phyloP scores from a whole-genome alignment of 1,139 yeast species.

The Lodderomyces beijingensis region DNA sequence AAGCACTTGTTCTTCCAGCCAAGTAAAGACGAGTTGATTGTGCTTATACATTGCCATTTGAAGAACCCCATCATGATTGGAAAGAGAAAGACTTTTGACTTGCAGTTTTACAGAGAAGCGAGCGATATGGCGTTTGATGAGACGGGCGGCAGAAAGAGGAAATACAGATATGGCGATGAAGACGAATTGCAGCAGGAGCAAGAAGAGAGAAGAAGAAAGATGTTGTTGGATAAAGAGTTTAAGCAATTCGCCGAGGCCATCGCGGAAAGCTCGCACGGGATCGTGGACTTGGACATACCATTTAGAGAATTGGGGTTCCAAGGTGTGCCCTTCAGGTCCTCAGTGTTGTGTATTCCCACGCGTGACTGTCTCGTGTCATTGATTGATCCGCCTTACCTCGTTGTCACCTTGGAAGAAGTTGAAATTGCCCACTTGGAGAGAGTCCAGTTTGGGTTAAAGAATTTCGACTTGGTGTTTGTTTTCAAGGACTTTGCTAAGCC shows the following conservation, averaged over 20 bases:
- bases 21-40: slow-evolving; percentile 90
- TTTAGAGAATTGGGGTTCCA: slow-evolving; percentile 94
- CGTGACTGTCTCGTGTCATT: slow-evolving; percentile 94
- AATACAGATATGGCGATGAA: slow-evolving; percentile 94
- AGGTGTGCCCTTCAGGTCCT: slow-evolving; percentile 95
- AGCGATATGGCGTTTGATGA: slow-evolving; percentile 96
- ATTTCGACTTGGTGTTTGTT: slow-evolving; percentile 92
- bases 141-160: slow-evolving; percentile 89
- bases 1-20: slow-evolving; percentile 95
- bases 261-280: slow-evolving; percentile 78
- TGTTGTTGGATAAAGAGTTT: slow-evolving; percentile 88
- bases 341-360: slow-evolving; percentile 94
- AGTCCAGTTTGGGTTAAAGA: slow-evolving; percentile 94
- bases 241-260: slow-evolving; percentile 84
- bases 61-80: slow-evolving; percentile 94
- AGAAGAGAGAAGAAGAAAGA: slow-evolving; percentile 92
- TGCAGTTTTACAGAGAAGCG: slow-evolving; percentile 95
- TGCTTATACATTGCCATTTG: slow-evolving; percentile 86
- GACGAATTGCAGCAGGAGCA: slow-evolving; percentile 98
- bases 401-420: slow-evolving; percentile 84
- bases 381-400: slow-evolving; percentile 92
- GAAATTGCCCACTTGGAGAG: slow-evolving; percentile 96
- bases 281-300: slow-evolving; percentile 86
- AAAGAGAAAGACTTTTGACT: slow-evolving; percentile 90
- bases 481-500: slow-evolving; percentile 86